Conservation (phyloP, 2,329 filamentous ascomycete genomes). For the Aspergillus luchuensis region DNA sequence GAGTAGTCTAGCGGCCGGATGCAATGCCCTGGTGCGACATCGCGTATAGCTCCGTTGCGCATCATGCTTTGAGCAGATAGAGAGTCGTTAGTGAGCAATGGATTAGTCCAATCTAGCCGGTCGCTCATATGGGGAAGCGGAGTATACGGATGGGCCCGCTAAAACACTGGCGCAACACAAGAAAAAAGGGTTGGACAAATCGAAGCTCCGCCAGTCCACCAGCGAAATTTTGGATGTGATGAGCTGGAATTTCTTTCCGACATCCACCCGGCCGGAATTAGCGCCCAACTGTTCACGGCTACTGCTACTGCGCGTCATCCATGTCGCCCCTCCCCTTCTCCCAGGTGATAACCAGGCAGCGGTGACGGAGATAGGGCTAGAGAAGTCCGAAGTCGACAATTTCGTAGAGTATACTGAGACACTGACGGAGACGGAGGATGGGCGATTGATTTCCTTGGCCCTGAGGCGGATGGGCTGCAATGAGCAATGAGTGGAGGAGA, state of each 20-base stretch:
- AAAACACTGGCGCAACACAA: neutral
- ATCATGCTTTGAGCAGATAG: neutral
- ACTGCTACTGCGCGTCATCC: conserved; percentile 3
- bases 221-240: neutral
- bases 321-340: neutral
- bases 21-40: neutral
- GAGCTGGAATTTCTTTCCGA: conserved; percentile 6
- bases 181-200: neutral
- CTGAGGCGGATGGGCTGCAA: conserved; percentile 5
- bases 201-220: neutral
- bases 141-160: neutral
- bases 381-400: no score
- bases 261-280: neutral
- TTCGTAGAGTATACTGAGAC: neutral
- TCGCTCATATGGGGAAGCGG: neutral
- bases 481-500: neutral
- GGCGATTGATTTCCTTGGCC: conserved; percentile 1
- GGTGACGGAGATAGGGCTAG: neutral
- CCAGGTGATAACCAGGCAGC: neutral
- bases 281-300: neutral
- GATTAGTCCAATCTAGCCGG: neutral
- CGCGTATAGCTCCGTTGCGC: neutral
- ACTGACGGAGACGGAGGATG: neutral
- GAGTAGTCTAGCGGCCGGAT: no score
- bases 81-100: neutral